Evolutionary conservation across 495 filamentous ascomycete species (phyloP), one percentile per base, ranked within the genome.

Genomic region (Daldinia childiae): DNA sequence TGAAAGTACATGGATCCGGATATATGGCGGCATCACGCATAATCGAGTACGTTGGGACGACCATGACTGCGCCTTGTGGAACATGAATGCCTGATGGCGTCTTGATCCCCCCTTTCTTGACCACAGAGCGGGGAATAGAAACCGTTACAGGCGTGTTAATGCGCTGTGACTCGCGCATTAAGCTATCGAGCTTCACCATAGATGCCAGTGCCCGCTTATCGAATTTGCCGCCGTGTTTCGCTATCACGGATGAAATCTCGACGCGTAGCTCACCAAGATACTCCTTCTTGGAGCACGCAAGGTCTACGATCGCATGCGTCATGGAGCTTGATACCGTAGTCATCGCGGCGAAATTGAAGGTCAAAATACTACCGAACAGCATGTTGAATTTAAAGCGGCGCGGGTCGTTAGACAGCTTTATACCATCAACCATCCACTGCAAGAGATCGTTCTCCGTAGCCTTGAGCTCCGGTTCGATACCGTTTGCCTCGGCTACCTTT

Each of bases 291-390:
- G 72, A 66, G 30, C 68, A 8, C 67, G 76, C 81, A 0, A 89
- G 75, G 67, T 88, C 85, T 55, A 81, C 80, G 0, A 85, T 14
- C 0, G 65, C 76, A 57, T 83, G 78, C 6, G 81, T 82, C 4
- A 83, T 81, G 1, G 80, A 78, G 19, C 85, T 80, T 29, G 80
- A 81, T 17, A 83, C 81, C 1, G 87, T 87, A 69, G 87, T 85
- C 34, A 87, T 85, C 0, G 84, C 77, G 2, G 79, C 83, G 41
- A 88, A 85, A 58, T 82, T 84, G n/a, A 86, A 64, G 3, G 81
- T 41, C 27, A 81, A 68, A n/a, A 82, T 64, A 7, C 78, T 76
- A 32, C 63, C 71, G 3, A 75, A 72, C 15, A 82, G 71, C 26
- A 77, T 77, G 11, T 60, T 38, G 0, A 64, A 55, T 45, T 64